Base-by-base conservation (phyloP, 768 basidiomycete species). In the Boletus reticuloceps region DNA sequence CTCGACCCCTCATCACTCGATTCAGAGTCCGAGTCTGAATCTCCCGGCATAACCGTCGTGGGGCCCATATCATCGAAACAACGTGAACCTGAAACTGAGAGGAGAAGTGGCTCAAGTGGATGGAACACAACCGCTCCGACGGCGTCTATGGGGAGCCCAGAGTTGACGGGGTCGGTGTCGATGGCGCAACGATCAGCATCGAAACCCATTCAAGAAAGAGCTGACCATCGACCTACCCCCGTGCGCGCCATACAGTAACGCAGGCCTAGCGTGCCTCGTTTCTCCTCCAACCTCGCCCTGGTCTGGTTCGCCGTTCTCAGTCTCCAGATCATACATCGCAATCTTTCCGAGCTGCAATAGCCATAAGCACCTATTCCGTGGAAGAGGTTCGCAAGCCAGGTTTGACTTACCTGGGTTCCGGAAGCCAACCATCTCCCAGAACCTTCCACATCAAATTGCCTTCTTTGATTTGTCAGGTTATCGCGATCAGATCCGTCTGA, bases 31-130 rank as follows among this genome's bases (percentile, higher is more conserved):
- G 64, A 63, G 11, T 53, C 58, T 10, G 61, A 61, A 10, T 42
- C 54, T 11, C 31, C 62, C 0, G 27, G 45, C 19, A 4, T 36
- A 47, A 34, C 20, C 5, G 14, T 36, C 11, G 22, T 20, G 17
- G 19, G 9, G 6, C 6, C 41, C 1, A 25, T 32, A 2, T 51
- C 52, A 16, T 75, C 70, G 62, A 89, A 89, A 67, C 88, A 83
- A n/a, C 92, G 74, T 7, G 93, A 92, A 3, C 93, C 93, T 1
- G 91, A 87, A 1, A 79, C 79, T 0, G 89, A 86, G 19, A 90
- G 66, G 4, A 93, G 60, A 4, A 74, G 48, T 0, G 91, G 73
- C 11, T 75, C 72, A 27, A 79, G 69, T 0, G 91, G 91, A 59
- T 94, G 87, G 62, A 94, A 89, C 1, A 80, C 70, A 1, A 89